Evolutionary conservation across 2,329 filamentous ascomycete genomes (phyloP), one percentile per base, ranked within the genome.

Genomic region (Diplodia sapinea): DNA sequence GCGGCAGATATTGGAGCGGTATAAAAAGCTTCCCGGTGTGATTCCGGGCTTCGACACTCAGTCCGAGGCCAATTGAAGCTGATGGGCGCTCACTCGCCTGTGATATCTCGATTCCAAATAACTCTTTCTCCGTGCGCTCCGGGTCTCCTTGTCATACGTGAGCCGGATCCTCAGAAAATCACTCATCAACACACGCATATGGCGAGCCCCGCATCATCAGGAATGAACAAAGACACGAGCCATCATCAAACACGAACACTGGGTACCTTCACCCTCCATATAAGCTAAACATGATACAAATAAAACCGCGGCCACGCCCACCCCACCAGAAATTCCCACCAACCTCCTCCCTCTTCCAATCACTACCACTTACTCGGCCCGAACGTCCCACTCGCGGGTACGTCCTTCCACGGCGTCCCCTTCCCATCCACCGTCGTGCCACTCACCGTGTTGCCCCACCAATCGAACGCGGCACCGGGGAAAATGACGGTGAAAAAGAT

Each of bases 391-490:
- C 74, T 74, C 2, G 68, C 65, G 0, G 76, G 65, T 0, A 78
- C 74, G 15, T 69, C 75, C 67, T 75, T 68, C 72, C 74, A 78
- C 11, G 77, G 78, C 33, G 76, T 74, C 0, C 74, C 77, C 12
- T 79, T 77, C 3, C 74, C 43, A 71, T 79, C 78, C 36, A 75
- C 73, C 0, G 77, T 79, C 65, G 78, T 70, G 0, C 73, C 73
- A 5, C 76, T 76, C 1, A 78, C 78, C 0, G 69, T 78, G 36
- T 78, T 78, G 1, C 77, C 77, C 77, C 77, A 78, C 77, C 77
- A 78, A 23, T 70, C 74, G 51, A 78, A 69, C 13, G 59, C 72
- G 29, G 75, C 70, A 26, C 71, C 70, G 29, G 76, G 73, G 26
- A 78, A 79, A 13, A 74, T 74, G 4, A 78, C 69, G 0, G 73